phyloP scores from a whole-genome alignment of 2,329 filamentous ascomycete genomes.

The Aspergillus quadrilineatus region DNA sequence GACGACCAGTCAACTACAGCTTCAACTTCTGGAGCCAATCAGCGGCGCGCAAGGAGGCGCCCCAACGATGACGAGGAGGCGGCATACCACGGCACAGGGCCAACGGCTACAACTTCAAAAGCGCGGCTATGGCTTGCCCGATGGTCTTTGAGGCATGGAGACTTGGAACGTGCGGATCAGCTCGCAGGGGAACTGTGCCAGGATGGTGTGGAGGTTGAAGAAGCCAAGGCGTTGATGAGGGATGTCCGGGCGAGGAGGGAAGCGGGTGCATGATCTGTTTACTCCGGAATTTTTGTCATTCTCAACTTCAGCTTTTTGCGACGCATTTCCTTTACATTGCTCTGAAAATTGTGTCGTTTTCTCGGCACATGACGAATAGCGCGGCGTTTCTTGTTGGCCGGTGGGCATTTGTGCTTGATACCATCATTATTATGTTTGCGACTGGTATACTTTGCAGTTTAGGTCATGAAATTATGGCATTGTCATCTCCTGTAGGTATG shows the following conservation, averaged over 20 bases:
- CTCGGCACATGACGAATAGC: too few relatives aligned
- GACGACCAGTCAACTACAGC: constrained; percentile 26
- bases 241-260: constrained; percentile 80
- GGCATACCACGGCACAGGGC: constrained; percentile 65
- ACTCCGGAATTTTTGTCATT: neutral
- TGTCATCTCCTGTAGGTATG: too few relatives aligned
- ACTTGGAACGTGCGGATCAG: constrained; percentile 73
- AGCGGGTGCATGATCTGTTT: constrained; percentile 20
- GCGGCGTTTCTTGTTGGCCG: too few relatives aligned
- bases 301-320: neutral
- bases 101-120: constrained; percentile 87
- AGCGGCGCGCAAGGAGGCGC: constrained; percentile 22
- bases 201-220: constrained; percentile 93
- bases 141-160: constrained; percentile 71
- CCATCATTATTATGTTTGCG: too few relatives aligned
- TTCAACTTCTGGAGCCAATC: constrained; percentile 33
- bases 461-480: too few relatives aligned
- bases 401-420: too few relatives aligned
- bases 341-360: neutral
- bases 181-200: constrained; percentile 89
- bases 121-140: constrained; percentile 91
- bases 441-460: too few relatives aligned
- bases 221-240: constrained; percentile 87
- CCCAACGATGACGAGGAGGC: constrained; percentile 42
- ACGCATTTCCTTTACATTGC: neutral